Percentiles rank a stretch among this genome's conserved stretches.
Evolutionary conservation across 2,329 filamentous ascomycete genomes (phyloP).

Genomic region (Penicillium hordei): DNA sequence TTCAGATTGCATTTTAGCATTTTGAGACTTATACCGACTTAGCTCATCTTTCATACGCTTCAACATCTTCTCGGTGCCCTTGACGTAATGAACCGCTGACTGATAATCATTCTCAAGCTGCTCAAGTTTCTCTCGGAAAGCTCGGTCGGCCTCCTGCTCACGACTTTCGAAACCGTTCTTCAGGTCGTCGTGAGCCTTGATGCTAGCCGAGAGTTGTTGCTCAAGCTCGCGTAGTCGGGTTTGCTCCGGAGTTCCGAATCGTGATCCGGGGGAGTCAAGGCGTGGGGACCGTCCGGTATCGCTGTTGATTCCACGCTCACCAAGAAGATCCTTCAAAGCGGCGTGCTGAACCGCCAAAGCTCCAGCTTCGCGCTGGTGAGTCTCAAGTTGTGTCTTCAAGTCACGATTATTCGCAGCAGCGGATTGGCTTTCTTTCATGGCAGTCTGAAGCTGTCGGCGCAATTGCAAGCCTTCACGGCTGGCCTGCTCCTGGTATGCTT

Average conservation of each 20-base stretch:
- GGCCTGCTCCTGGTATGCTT: conserved; percentile 95
- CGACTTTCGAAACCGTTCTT: conserved; percentile 74
- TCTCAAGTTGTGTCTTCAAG: conserved; percentile 76
- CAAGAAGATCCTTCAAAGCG: conserved; percentile 87
- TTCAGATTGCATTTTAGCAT: conserved; percentile 77
- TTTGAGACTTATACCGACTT: conserved; percentile 85
- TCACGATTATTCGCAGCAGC: conserved; percentile 78
- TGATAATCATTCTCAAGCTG: conserved; percentile 97
- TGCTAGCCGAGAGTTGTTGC: conserved; percentile 74
- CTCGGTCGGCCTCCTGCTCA: conserved; percentile 80
- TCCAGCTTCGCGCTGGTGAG: conserved; percentile 89
- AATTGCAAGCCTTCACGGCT: conserved; percentile 90
- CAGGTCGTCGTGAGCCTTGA: conserved; percentile 81
- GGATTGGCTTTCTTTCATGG: conserved; percentile 79
- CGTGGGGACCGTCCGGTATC: conserved; percentile 67
- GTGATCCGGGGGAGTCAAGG: conserved; percentile 70
- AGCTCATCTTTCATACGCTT: conserved; percentile 98
- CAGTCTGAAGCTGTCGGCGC: conserved; percentile 81
- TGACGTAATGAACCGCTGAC: conserved; percentile 95
- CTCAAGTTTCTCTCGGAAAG: conserved; percentile 88
- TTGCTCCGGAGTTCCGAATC: conserved; percentile 76
- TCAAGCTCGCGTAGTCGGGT: conserved; percentile 80
- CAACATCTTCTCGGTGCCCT: conserved; percentile 98
- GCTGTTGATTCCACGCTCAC: conserved; percentile 81
- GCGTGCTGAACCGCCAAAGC: conserved; percentile 89